Evolutionary conservation across 179 eudicot genomes (phyloP), one percentile per base, ranked within the genome.

Genomic region (Beta macrorhiza): DNA sequence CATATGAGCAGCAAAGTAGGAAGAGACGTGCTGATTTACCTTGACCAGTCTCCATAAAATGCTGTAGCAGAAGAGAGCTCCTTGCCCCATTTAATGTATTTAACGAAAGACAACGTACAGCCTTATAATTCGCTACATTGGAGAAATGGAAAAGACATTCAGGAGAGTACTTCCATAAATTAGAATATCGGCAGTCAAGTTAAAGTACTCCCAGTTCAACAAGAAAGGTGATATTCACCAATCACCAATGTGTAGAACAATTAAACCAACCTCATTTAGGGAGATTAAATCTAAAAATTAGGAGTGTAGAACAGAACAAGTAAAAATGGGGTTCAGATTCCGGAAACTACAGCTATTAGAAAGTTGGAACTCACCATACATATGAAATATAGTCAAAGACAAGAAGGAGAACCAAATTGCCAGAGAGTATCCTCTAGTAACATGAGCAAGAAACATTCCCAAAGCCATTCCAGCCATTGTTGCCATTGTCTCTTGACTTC

Each of bases 401-500:
- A 96, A 84, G 87, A 96, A 96, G 20, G 85, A 92, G 79, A 96
- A 56, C 99, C 99, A 96, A 81, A 92, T 96, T 72, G 85, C 93
- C 9, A 89, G 44, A 45, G 99, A 83, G 68, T 92, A 90, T 70
- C 98, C 99, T 77, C 85, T 86, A 29, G 96, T 91, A 61, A 91
- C 44, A 76, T 88, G 97, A 77, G 99, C 97, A 58, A 96, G 97
- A 78, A 94, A 85, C 99, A 94, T 96, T 83, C 99, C 99, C 44
- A 92, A 53, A 51, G 97, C 98, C 99, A 96, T 96, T 76, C 99
- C 99, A 79, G 89, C 79, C 97, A 96, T 96, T 59, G 99, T 96
- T 78, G 99, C 99, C 74, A 94, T 86, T 0, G 98, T 94, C 89
- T 96, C 99, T 88, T 96, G 99, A 85, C 99, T 96, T 82, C 99